These are phyloP conservation scores for Aspergillus neoniger DNA, from an alignment of 2,329 filamentous ascomycete genomes.

Conservation along the genomic window DNA sequence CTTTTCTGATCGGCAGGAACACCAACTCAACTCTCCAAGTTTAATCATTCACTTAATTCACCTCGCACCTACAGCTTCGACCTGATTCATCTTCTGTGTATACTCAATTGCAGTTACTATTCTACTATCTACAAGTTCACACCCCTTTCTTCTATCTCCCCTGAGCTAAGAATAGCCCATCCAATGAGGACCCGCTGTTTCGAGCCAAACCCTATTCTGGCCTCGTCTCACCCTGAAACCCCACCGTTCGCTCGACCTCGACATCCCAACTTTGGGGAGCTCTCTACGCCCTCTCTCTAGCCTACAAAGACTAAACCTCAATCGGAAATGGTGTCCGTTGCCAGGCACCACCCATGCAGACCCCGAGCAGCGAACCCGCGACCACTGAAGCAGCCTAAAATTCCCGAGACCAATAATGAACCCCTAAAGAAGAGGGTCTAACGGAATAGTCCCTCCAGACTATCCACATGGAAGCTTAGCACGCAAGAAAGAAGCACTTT, in stretches of 20 bases:
- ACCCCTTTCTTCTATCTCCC: background rate
- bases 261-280: background rate
- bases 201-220: background rate
- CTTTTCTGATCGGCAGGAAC: background rate
- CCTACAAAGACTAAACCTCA: background rate
- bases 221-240: constrained; percentile 8
- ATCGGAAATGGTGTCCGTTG: background rate
- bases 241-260: constrained; percentile 6
- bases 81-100: background rate
- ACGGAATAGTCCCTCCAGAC: background rate
- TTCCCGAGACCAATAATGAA: background rate
- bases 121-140: background rate
- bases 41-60: background rate
- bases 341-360: background rate
- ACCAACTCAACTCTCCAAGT: background rate
- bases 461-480: background rate
- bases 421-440: background rate
- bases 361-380: background rate
- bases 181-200: background rate
- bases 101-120: background rate
- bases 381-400: constrained; percentile 1
- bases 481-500: background rate
- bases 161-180: background rate
- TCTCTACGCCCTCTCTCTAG: background rate
- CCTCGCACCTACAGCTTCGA: background rate